Conservation (phyloP, 1,139 yeast genomes). For the Debaryomyces sp. region DNA sequence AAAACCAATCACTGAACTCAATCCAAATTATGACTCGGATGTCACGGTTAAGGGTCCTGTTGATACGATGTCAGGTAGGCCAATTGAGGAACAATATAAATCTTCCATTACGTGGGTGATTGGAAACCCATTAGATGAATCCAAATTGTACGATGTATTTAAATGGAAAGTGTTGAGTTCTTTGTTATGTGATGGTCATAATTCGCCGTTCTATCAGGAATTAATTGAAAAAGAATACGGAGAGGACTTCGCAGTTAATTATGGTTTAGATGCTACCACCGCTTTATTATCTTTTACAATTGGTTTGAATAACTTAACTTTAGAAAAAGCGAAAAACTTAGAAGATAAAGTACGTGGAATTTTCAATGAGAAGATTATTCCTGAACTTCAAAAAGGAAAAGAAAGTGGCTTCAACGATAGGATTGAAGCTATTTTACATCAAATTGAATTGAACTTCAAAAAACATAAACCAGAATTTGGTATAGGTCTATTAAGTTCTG, state of each 20-base stretch:
- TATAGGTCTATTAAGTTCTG: conserved; percentile 67
- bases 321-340: conserved; percentile 49
- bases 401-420: conserved; percentile 61
- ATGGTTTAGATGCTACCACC: conserved; percentile 86
- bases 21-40: conserved; percentile 12
- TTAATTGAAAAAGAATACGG: conserved; percentile 85
- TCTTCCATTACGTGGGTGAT: conserved; percentile 87
- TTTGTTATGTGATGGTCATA: conserved; percentile 86
- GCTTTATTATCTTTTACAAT: conserved; percentile 77
- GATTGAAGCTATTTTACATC: conserved; percentile 84
- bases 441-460: conserved; percentile 78
- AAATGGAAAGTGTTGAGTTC: conserved; percentile 73
- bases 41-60: conserved; percentile 69
- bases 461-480: conserved; percentile 94
- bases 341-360: conserved; percentile 49
- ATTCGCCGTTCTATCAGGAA: conserved; percentile 83
- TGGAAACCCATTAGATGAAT: conserved; percentile 68
- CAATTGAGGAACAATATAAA: conserved; percentile 69
- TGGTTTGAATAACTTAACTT: conserved; percentile 78
- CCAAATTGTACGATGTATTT: conserved; percentile 60
- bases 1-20: conserved; percentile 27
- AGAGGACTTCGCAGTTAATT: conserved; percentile 82
- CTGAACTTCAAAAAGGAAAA: conserved; percentile 39
- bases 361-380: conserved; percentile 36
- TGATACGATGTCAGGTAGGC: conserved; percentile 71